phyloP scores from a whole-genome alignment of 768 basidiomycete genomes.

The Kockovaella imperatae region DNA sequence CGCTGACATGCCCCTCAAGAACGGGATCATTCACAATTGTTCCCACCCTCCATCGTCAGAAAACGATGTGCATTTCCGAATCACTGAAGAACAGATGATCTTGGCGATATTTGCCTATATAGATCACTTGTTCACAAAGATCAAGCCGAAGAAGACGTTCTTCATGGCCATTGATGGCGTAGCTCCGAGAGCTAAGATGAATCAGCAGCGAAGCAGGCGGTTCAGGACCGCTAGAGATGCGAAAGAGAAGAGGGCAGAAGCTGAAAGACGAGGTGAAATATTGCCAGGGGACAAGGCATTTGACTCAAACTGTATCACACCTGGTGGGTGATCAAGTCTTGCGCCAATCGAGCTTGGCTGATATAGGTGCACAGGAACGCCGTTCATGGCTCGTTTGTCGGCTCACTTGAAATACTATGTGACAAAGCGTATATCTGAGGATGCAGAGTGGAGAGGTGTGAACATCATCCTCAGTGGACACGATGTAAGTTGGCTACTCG shows the following conservation, averaged over 20 bases:
- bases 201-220: conserved; percentile 87
- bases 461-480: conserved; percentile 92
- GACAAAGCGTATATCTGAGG: conserved; percentile 96
- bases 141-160: conserved; percentile 94
- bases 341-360: not conserved
- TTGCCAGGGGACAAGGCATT: conserved; percentile 91
- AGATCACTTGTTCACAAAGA: conserved; percentile 91
- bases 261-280: conserved; percentile 78
- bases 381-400: conserved; percentile 90
- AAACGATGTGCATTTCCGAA: conserved; percentile 86
- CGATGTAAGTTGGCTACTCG: conserved; percentile 52
- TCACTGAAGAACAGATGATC: conserved; percentile 95
- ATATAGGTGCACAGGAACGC: conserved; percentile 57
- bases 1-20: conserved; percentile 1
- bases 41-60: conserved; percentile 84
- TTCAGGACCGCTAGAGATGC: conserved; percentile 93
- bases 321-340: conserved; percentile 54
- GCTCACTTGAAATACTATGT: conserved; percentile 90
- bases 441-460: conserved; percentile 87
- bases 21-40: conserved; percentile 55
- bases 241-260: conserved; percentile 76
- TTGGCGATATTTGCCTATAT: conserved; percentile 95
- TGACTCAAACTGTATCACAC: conserved; percentile 97
- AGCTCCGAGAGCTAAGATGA: conserved; percentile 97
- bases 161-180: conserved; percentile 99